Evolutionary conservation across 2,329 filamentous ascomycete species (phyloP).

Genomic region (Nannizzia gypsea): DNA sequence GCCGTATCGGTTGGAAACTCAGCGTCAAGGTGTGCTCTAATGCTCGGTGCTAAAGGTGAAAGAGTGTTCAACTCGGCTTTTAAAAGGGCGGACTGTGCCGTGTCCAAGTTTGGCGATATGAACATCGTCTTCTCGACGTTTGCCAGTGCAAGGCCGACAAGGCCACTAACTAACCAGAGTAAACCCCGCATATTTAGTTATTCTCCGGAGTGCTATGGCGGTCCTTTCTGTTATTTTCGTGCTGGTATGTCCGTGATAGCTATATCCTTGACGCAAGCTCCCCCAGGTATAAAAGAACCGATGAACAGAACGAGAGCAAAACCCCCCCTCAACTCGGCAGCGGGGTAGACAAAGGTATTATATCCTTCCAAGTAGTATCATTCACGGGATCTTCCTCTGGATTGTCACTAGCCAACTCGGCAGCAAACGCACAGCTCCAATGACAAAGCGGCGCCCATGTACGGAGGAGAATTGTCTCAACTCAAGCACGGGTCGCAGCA

Average conservation of each 20-base stretch:
- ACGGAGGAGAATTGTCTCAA: not conserved
- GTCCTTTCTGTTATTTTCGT: not conserved
- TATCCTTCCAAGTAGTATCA: not conserved
- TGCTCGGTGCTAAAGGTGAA: slow-evolving; percentile 43
- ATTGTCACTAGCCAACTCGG: not conserved
- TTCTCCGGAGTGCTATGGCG: not conserved
- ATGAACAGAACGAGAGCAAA: not conserved
- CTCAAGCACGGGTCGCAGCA: not conserved
- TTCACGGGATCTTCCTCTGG: not conserved
- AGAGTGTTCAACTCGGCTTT: slow-evolving; percentile 55
- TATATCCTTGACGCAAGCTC: not conserved
- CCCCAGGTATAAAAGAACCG: not conserved
- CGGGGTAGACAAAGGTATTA: not conserved
- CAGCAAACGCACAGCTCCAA: not conserved
- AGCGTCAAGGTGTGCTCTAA: slow-evolving; percentile 55
- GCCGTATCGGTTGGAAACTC: slow-evolving; percentile 49
- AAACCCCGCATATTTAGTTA: not conserved
- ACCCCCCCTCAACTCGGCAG: not conserved
- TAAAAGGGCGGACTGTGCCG: slow-evolving; percentile 45
- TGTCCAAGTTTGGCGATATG: slow-evolving; percentile 55
- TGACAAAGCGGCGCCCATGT: not conserved
- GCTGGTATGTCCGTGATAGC: not conserved
- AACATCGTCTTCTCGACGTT: slow-evolving; percentile 94
- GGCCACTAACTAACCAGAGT: not conserved
- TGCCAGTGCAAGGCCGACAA: slow-evolving; percentile 34